These are phyloP conservation scores for Aspergillus sojae DNA, from an alignment of 2,329 filamentous ascomycete species.

Conservation along the genomic window DNA sequence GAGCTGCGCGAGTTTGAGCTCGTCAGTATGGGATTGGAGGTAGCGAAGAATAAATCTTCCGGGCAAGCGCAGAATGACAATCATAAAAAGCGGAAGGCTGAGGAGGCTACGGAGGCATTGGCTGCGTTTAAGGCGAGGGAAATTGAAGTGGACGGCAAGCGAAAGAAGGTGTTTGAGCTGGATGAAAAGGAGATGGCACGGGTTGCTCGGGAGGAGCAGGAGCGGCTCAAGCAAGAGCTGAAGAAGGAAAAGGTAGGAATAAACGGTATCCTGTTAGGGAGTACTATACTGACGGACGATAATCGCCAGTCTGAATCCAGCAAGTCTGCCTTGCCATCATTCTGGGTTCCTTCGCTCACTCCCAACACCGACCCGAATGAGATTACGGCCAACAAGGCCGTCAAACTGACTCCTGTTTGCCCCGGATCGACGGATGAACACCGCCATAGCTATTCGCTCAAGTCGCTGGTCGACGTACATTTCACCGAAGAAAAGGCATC, in stretches of 20 bases:
- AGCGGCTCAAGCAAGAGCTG: conserved; percentile 69
- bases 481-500: conserved; percentile 73
- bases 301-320: conserved; percentile 51
- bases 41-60: conserved; percentile 21
- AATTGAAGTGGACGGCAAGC: conserved; percentile 50
- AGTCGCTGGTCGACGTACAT: conserved; percentile 72
- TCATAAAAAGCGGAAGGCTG: conserved; percentile 33
- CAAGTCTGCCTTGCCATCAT: conserved; percentile 75
- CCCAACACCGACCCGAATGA: conserved; percentile 63
- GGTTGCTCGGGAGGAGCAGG: conserved; percentile 69
- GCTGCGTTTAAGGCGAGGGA: conserved; percentile 39
- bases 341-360: conserved; percentile 88
- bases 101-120: conserved; percentile 31
- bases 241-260: conserved; percentile 69
- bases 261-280: not conserved
- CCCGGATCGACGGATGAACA: conserved; percentile 69
- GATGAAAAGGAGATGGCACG: conserved; percentile 75
- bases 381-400: conserved; percentile 60
- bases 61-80: conserved; percentile 18
- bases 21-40: conserved; percentile 69
- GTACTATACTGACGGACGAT: not conserved
- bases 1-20: conserved; percentile 82
- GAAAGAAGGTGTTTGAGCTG: conserved; percentile 79
- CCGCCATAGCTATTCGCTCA: conserved; percentile 76
- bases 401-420: conserved; percentile 72